These are phyloP conservation scores for Wallacemonas sp. DNA, from an alignment of 208 protist genomes.

Conservation along the genomic window DNA sequence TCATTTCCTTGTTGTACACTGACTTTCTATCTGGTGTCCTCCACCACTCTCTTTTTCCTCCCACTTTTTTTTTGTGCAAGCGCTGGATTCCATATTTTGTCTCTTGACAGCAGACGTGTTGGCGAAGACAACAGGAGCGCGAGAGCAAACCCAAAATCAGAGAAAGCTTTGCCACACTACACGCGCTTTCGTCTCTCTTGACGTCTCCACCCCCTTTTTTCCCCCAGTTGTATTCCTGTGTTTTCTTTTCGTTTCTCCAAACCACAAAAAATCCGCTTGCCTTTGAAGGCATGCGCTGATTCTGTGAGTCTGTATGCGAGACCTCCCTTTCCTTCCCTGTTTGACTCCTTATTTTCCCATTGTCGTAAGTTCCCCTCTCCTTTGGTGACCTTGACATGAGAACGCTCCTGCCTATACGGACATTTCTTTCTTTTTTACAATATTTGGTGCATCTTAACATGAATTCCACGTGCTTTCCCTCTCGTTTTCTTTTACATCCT, in stretches of 20 bases:
- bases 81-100: no score
- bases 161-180: no score
- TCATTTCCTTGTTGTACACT: not conserved
- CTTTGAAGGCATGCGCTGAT: no score
- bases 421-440: not conserved
- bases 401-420: no score
- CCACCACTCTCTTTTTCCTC: no score
- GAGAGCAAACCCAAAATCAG: not conserved
- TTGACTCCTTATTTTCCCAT: not conserved
- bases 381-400: no score
- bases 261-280: not conserved
- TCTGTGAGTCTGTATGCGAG: no score
- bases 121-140: not conserved
- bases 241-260: not conserved
- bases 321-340: not conserved
- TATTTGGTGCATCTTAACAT: not conserved
- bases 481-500: not conserved
- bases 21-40: no score
- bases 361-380: no score
- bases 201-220: not conserved
- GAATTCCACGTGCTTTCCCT: not conserved
- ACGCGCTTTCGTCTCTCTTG: not conserved
- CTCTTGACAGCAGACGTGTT: no score
- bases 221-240: not conserved
- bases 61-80: no score